Base-by-base conservation (phyloP, 306 rosid genomes). In the Rosa rugosa region DNA sequence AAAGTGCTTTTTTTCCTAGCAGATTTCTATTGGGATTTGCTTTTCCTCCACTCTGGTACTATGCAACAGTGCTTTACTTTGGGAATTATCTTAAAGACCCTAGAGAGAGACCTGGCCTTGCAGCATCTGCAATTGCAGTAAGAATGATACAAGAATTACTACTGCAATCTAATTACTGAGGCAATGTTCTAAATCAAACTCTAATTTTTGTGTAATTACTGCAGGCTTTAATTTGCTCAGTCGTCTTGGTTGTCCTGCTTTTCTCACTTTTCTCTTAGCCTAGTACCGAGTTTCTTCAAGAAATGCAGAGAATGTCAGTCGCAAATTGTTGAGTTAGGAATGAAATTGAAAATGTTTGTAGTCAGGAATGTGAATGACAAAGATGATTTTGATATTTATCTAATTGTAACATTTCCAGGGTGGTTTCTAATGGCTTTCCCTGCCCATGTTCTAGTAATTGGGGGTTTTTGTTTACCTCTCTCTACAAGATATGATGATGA, bases 41-140 rank as follows among this genome's bases (percentile, higher is more conserved):
- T 31, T 81, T 85, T 81, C 83, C 88, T 41, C 88, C 83, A 7
- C 53, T 79, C 7, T 85, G 85, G 88, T 85, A 78, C 64, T 46
- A 69, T 46, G 88, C 88, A 8, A 81, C 79, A 1, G 76, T 64
- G 25, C 85, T 79, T 46, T 84, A 81, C 25, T 69, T 84, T 46
- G 80, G 83, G 49, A 78, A 75, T 41, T 63, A 38, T 60, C 75
- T 16, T 17, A 77, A 74, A 69, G 85, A 81, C 77, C 87, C 87
- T 0, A 81, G 85, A n/a, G 87, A 84, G 68, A 60, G 85, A 53
- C 78, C 84, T 8, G 87, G 85, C 73, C 85, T 84, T 57, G 87
- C 87, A 16, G 87, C 87, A 31, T 84, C 87, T 47, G 85, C 87
- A 42, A 84, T 81, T 63, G 88, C 85, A 44, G 88, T 84, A 73